A percentile compares a stretch with the other conserved stretches of the same genome.
phyloP scores from a whole-genome alignment of 805 yeast genomes.

The Yarrowia sp. region DNA sequence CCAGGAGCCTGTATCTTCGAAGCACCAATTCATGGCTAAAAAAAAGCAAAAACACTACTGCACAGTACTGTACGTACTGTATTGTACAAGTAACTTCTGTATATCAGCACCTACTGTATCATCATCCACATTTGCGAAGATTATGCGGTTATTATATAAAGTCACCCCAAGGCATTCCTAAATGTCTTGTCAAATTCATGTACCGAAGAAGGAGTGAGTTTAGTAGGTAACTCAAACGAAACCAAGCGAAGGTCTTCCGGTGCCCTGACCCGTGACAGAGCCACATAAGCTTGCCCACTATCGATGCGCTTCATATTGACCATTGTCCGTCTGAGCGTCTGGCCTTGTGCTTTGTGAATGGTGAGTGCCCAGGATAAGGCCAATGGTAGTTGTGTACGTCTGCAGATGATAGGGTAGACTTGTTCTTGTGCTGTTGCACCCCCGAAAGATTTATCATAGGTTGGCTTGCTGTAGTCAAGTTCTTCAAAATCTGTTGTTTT shows the following conservation, averaged over 20 bases:
- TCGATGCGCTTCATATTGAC: conserved; percentile 71
- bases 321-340: conserved; percentile 67
- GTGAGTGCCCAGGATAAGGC: conserved; percentile 93
- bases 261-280: conserved; percentile 71
- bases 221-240: not conserved
- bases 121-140: too few relatives aligned
- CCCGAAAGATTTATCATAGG: not conserved
- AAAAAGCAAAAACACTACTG: too few relatives aligned
- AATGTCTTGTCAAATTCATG: not conserved
- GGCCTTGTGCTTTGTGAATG: conserved; percentile 95
- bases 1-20: too few relatives aligned
- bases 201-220: not conserved
- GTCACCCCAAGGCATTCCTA: not conserved
- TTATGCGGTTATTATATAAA: not conserved
- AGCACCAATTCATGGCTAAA: too few relatives aligned
- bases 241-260: not conserved
- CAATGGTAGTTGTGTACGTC: conserved; percentile 63
- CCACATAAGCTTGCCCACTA: conserved; percentile 96
- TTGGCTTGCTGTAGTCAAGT: not conserved
- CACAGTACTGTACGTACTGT: too few relatives aligned
- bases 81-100: too few relatives aligned
- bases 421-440: not conserved
- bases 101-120: too few relatives aligned
- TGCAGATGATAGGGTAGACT: not conserved
- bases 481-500: not conserved